phyloP scores from a whole-genome alignment of 2,329 filamentous ascomycete species.

The Fusarium vanettenii region DNA sequence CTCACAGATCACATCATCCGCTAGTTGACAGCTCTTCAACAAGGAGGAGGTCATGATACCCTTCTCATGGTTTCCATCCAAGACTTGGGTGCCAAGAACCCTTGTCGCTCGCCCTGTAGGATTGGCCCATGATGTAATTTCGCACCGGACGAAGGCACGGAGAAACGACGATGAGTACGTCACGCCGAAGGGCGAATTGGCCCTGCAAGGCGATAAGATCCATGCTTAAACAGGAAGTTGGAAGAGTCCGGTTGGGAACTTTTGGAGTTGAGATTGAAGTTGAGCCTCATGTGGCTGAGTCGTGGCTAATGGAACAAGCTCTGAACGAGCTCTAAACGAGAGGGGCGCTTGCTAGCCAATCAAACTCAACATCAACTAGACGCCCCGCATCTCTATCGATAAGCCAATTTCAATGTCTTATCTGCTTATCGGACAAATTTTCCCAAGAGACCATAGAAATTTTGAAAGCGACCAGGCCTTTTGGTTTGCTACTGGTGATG shows the following conservation, averaged over 20 bases:
- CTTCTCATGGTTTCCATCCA: not conserved
- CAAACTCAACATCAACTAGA: not conserved
- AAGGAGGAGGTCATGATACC: not conserved
- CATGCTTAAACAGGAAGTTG: conserved; percentile 38
- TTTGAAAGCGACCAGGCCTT: conserved; percentile 28
- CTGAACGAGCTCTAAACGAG: not conserved
- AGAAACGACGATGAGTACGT: conserved; percentile 9
- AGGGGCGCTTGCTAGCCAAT: not conserved
- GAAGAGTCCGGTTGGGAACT: not conserved
- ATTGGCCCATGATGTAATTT: not conserved
- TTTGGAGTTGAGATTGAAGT: not conserved
- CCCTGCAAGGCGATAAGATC: conserved; percentile 13
- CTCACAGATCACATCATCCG: not conserved
- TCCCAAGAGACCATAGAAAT: conserved; percentile 35
- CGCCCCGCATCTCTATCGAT: conserved; percentile 32
- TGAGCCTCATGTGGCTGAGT: conserved; percentile 21
- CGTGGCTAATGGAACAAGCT: not conserved
- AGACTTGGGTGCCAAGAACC: not conserved
- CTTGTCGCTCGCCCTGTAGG: not conserved
- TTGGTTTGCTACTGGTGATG: conserved; percentile 28
- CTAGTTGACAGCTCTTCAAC: not conserved
- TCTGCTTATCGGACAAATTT: conserved; percentile 40
- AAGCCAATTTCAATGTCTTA: conserved; percentile 28
- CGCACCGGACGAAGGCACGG: not conserved
- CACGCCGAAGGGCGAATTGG: conserved; percentile 13